Conservation (phyloP, 1,139 yeast genomes). For the Candida albicans region DNA sequence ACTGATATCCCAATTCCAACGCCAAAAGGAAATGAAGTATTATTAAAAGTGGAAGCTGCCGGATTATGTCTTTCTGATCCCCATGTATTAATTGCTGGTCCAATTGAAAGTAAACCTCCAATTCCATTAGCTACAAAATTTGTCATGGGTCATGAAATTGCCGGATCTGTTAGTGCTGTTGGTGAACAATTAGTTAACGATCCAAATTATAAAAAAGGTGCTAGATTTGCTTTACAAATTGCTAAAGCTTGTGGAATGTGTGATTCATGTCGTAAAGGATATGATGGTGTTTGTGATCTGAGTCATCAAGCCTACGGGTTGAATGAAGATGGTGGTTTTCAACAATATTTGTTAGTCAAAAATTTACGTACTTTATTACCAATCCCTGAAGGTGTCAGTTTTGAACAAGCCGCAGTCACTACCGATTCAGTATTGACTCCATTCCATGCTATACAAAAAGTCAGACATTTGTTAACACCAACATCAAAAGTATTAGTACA, state of each 20-base stretch:
- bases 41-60: constrained; percentile 51
- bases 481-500: constrained; percentile 41
- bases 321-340: constrained; percentile 51
- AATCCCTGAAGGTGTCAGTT: constrained; percentile 48
- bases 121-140: constrained; percentile 25
- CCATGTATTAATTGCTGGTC: constrained; percentile 38
- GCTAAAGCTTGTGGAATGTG: constrained; percentile 48
- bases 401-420: constrained; percentile 50
- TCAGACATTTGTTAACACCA: constrained; percentile 32
- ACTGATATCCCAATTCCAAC: constrained; percentile 35
- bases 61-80: constrained; percentile 56
- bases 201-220: constrained; percentile 33
- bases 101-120: constrained; percentile 19
- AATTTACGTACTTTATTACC: constrained; percentile 39
- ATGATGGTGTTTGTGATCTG: constrained; percentile 38
- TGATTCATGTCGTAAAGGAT: constrained; percentile 41
- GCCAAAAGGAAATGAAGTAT: constrained; percentile 38
- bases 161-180: constrained; percentile 45
- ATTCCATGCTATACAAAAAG: constrained; percentile 48
- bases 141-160: constrained; percentile 60
- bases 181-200: constrained; percentile 34
- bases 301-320: constrained; percentile 38
- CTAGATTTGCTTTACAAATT: constrained; percentile 38
- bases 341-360: constrained; percentile 41
- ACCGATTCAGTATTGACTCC: constrained; percentile 54